These are phyloP conservation scores for Calonectria pseudoturangicola DNA, from an alignment of 2,329 filamentous ascomycete species.

Conservation along the genomic window DNA sequence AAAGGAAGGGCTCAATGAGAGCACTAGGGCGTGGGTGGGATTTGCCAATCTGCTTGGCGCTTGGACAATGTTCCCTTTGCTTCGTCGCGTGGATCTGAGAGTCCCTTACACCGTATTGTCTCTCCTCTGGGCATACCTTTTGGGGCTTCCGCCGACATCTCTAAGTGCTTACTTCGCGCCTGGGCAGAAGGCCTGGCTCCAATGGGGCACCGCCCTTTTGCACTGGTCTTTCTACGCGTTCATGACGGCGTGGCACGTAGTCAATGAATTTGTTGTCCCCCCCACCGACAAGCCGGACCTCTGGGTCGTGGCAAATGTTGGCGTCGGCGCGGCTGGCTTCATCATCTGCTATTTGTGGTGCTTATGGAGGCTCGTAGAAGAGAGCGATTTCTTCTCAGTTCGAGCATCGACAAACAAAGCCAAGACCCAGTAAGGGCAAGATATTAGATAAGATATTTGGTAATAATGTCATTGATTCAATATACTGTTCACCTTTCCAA, in stretches of 20 bases:
- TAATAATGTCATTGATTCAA: constrained; percentile 13
- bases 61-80: constrained; percentile 95
- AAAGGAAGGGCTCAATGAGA: constrained; percentile 84
- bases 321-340: constrained; percentile 90
- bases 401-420: constrained; percentile 61
- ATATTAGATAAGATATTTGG: constrained; percentile 23
- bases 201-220: constrained; percentile 78
- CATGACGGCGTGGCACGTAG: constrained; percentile 88
- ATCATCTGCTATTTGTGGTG: constrained; percentile 94
- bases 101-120: constrained; percentile 91
- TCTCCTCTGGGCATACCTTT: constrained; percentile 91
- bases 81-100: constrained; percentile 87
- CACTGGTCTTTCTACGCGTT: constrained; percentile 85
- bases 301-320: constrained; percentile 94
- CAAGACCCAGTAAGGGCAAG: constrained; percentile 47
- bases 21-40: constrained; percentile 92
- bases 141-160: constrained; percentile 88
- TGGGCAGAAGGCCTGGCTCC: constrained; percentile 50
- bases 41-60: constrained; percentile 92
- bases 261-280: constrained; percentile 80
- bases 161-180: constrained; percentile 77
- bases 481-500: background rate
- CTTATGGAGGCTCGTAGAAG: constrained; percentile 78
- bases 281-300: constrained; percentile 90
- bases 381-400: constrained; percentile 72